Evolutionary conservation across 1,139 yeast genomes (phyloP).

Genomic region (Kazachstania sp.): DNA sequence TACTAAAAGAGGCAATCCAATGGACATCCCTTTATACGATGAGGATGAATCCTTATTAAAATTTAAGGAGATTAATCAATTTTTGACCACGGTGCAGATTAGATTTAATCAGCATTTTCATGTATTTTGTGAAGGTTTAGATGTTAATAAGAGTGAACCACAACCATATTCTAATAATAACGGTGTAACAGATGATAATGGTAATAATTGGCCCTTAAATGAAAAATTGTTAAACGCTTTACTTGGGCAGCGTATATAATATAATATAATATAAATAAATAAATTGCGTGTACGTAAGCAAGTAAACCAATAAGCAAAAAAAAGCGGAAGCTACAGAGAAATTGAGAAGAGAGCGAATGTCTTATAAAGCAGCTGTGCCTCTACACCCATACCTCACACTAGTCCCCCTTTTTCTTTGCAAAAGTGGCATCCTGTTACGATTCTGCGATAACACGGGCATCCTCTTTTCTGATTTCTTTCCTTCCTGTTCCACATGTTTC

Average conservation of each 20-base stretch:
- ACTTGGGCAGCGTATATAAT: neutral
- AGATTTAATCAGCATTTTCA: slow-evolving; percentile 15
- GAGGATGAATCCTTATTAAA: slow-evolving; percentile 13
- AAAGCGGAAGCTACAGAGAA: no score
- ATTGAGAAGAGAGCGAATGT: no score
- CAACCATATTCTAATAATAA: no score
- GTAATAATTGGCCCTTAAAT: slow-evolving; percentile 1
- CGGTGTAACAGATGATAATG: slow-evolving; percentile 1
- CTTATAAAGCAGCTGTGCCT: no score
- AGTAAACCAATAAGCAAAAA: neutral
- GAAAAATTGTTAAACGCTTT: slow-evolving; percentile 4
- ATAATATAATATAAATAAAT: neutral
- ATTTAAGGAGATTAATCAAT: slow-evolving; percentile 9
- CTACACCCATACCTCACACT: no score
- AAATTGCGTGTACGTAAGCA: neutral
- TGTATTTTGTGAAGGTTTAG: slow-evolving; percentile 17
- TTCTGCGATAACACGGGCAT: no score
- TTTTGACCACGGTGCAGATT: slow-evolving; percentile 8
- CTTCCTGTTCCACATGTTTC: no score
- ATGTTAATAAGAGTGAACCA: slow-evolving; percentile 1
- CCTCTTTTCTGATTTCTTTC: no score
- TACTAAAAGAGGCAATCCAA: neutral
- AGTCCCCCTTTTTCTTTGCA: no score
- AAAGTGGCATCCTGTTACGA: no score
- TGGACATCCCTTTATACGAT: slow-evolving; percentile 6